Conservation (phyloP, 73 alveolate species). For the Paramecium sexaurelia region DNA sequence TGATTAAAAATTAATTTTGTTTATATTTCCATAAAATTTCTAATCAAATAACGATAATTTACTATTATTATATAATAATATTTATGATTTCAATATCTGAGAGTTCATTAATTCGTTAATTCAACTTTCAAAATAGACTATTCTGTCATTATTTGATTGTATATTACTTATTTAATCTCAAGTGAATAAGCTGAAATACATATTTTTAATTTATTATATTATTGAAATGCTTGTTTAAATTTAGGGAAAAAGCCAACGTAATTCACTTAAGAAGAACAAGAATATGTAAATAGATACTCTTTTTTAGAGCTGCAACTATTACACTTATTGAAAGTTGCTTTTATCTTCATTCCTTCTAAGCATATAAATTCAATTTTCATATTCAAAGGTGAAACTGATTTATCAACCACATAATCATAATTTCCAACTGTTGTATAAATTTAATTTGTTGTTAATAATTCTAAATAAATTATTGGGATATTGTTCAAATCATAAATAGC, state of each 20-base stretch:
- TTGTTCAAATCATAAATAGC: not conserved
- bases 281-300: not conserved
- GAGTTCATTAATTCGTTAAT: not conserved
- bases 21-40: too few relatives aligned
- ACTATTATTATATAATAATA: too few relatives aligned
- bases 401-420: not conserved
- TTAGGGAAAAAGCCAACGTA: not conserved
- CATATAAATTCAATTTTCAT: not conserved
- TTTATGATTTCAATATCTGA: too few relatives aligned
- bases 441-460: not conserved
- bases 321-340: not conserved
- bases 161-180: not conserved
- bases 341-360: not conserved
- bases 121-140: not conserved
- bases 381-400: not conserved
- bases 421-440: not conserved
- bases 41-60: too few relatives aligned
- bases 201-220: not conserved
- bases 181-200: not conserved
- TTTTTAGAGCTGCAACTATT: not conserved
- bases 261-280: not conserved
- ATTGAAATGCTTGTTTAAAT: not conserved
- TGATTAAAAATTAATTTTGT: too few relatives aligned
- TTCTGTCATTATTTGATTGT: not conserved
- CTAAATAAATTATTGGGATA: not conserved